A percentile compares a stretch with the other conserved stretches of the same genome.
phyloP scores from a whole-genome alignment of 2,329 filamentous ascomycete genomes.

The Neofusicoccum parvum region DNA sequence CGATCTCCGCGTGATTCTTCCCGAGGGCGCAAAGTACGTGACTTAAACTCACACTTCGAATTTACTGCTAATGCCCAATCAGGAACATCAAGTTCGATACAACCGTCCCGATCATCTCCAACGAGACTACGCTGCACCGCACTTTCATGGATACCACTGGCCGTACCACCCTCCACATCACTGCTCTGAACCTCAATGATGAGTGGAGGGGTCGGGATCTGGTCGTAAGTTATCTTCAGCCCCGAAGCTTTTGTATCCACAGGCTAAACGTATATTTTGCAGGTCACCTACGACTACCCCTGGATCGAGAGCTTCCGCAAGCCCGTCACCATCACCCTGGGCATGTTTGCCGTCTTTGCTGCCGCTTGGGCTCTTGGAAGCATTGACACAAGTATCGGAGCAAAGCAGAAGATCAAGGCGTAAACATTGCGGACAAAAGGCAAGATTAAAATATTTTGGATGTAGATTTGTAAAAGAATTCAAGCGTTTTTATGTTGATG shows the following conservation, averaged over 20 bases:
- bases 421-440: background rate
- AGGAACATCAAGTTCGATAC: slow-evolving; percentile 81
- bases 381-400: slow-evolving; percentile 79
- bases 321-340: slow-evolving; percentile 77
- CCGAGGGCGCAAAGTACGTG: slow-evolving; percentile 83
- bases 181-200: slow-evolving; percentile 84
- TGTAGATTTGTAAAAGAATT: slow-evolving; percentile 3
- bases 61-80: slow-evolving; percentile 18
- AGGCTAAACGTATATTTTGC: slow-evolving; percentile 3
- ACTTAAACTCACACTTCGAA: background rate
- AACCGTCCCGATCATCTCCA: slow-evolving; percentile 68
- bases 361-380: slow-evolving; percentile 74
- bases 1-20: slow-evolving; percentile 79
- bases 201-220: slow-evolving; percentile 83
- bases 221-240: slow-evolving; percentile 52
- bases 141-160: slow-evolving; percentile 95
- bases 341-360: slow-evolving; percentile 72
- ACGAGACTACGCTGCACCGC: slow-evolving; percentile 67
- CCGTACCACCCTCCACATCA: slow-evolving; percentile 78
- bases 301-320: slow-evolving; percentile 76
- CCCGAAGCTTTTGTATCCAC: background rate
- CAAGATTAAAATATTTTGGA: background rate
- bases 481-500: slow-evolving; percentile 2
- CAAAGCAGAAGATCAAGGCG: slow-evolving; percentile 44
- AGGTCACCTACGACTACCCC: slow-evolving; percentile 83